Percentiles rank a stretch among this genome's conserved stretches.
These are phyloP conservation scores for Alternaria longipes DNA, from an alignment of 2,329 filamentous ascomycete species.

Conservation along the genomic window DNA sequence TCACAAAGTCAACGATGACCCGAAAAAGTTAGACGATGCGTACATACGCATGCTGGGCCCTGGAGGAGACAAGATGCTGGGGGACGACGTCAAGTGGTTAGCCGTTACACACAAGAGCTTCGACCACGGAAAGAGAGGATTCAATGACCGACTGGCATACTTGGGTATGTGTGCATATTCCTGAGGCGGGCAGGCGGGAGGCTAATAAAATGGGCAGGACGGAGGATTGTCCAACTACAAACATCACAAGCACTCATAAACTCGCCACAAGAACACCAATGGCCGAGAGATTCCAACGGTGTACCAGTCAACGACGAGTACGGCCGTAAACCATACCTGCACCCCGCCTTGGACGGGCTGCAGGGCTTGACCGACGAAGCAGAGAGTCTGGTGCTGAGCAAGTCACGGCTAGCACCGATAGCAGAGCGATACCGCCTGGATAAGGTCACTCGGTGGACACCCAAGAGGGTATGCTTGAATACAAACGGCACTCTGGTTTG, in stretches of 20 bases:
- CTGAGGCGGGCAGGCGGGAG: background rate
- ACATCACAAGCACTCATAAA: conserved; percentile 69
- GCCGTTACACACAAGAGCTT: conserved; percentile 98
- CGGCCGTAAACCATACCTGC: conserved; percentile 71
- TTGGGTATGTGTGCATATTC: conserved; percentile 68
- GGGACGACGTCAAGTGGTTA: conserved; percentile 95
- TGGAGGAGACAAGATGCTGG: conserved; percentile 75
- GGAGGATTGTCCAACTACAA: conserved; percentile 71
- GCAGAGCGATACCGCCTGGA: conserved; percentile 75
- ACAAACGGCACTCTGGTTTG: background rate
- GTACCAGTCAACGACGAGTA: conserved; percentile 39
- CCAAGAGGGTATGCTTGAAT: conserved; percentile 71
- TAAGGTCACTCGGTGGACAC: conserved; percentile 87
- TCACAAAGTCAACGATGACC: conserved; percentile 80
- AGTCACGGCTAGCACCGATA: conserved; percentile 72
- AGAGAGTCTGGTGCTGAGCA: conserved; percentile 69
- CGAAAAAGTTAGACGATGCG: conserved; percentile 76
- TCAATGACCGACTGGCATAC: conserved; percentile 92
- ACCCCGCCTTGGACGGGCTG: conserved; percentile 76
- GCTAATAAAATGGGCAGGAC: conserved; percentile 58
- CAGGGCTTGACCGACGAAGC: conserved; percentile 72
- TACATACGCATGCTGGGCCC: conserved; percentile 80
- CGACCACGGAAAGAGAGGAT: conserved; percentile 91
- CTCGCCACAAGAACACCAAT: conserved; percentile 50
- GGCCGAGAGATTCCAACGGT: conserved; percentile 30